Evolutionary conservation across 2,329 filamentous ascomycete species (phyloP), one percentile per base, ranked within the genome.

Genomic region (Fusarium domesticum): DNA sequence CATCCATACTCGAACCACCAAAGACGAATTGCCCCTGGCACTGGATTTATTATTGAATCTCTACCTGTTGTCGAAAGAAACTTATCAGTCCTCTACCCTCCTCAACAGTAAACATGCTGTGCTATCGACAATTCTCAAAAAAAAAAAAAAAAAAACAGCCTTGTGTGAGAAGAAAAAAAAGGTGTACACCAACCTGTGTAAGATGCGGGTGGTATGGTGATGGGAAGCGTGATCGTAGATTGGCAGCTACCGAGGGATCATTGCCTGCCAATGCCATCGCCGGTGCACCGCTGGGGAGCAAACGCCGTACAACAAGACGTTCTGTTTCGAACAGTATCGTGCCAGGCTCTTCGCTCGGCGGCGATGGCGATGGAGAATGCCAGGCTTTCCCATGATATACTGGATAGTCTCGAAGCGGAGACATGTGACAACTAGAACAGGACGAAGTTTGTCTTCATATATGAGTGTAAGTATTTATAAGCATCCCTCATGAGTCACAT

Each of bases 191-290:
- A n/a, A n/a, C n/a, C n/a, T n/a, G n/a, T n/a, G 37, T 68, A 59
- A 6, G 63, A 59, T 7, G 69, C n/a, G n/a, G 51, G 0, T 64
- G 70, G 59, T 77, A 78, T 0, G 76, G 76, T 8, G 51, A 56
- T 3, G 74, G 72, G 44, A 77, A 78, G 32, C 60, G 50, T 53
- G 74, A 62, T 44, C 70, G 68, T 66, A 79, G 66, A 52, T 61
- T 65, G 10, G 42, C 47, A 1, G 61, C 52, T 4, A 78, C 59
- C 16, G 65, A 49, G 8, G 58, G 56, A 47, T 71, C 63, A 60
- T 77, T 67, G 43, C 62, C 71, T 1, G 60, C 64, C 4, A 42
- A 42, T 5, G 67, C 53, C 25, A 71, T 37, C 16, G 59, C 48
- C 4, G 58, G 48, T 5, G 68, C 70, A 50, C 79, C 76, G 2